Evolutionary conservation across 164 flowering plant species (phyloP).

Genomic region (Macadamia integrifolia): DNA sequence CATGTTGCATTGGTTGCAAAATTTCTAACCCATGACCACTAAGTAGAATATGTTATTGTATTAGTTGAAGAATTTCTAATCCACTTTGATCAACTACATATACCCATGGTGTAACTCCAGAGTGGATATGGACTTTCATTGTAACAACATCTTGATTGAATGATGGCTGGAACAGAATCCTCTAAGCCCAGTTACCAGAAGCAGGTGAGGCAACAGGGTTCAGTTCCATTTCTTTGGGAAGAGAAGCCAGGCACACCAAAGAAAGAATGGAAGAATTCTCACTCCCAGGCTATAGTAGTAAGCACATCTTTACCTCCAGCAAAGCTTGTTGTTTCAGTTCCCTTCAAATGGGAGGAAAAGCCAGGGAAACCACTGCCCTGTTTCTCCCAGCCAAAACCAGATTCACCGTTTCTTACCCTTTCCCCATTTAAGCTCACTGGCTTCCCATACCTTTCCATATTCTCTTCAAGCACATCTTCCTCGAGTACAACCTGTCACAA

Average conservation of each 20-base stretch:
- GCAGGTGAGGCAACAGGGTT: conserved; percentile 34
- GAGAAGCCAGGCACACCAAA: conserved; percentile 74
- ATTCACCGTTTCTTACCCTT: conserved; percentile 6
- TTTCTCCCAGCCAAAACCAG: conserved; percentile 14
- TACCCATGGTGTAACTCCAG: neutral
- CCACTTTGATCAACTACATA: conserved; percentile 20
- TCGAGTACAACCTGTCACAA: neutral
- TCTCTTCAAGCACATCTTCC: conserved; percentile 9
- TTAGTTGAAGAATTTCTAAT: conserved; percentile 15
- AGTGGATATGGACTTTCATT: neutral
- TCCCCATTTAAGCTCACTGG: conserved; percentile 16
- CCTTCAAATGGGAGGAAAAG: conserved; percentile 78
- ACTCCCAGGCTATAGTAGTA: conserved; percentile 12
- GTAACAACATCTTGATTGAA: neutral
- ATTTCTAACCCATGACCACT: too few species aligned
- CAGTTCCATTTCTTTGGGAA: conserved; percentile 87
- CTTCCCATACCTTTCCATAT: conserved; percentile 10
- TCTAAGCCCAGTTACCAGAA: conserved; percentile 2
- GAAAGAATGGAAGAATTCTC: conserved; percentile 47
- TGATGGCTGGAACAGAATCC: conserved; percentile 26
- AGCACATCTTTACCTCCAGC: conserved; percentile 13
- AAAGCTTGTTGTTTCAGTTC: conserved; percentile 60
- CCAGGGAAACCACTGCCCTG: conserved; percentile 57
- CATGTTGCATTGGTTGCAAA: too few species aligned
- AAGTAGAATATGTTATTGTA: neutral